Conservation (phyloP, 202 grass and related monocot genomes). For the Carex sylvatica region DNA sequence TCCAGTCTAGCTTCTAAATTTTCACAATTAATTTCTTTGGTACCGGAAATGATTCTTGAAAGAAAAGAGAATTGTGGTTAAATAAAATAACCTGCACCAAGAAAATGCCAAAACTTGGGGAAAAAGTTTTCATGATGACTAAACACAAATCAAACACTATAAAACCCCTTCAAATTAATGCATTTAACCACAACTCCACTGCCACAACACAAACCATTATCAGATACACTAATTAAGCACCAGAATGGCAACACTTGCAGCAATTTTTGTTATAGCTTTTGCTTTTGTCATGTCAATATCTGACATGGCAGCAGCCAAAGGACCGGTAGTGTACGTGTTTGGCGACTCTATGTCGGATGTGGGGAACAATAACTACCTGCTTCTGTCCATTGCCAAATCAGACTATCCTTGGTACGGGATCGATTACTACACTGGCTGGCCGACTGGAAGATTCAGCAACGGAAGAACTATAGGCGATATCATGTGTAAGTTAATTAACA, state of each 20-base stretch:
- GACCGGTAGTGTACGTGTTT: constrained; percentile 68
- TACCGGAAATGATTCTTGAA: constrained; percentile 16
- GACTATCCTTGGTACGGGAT: constrained; percentile 89
- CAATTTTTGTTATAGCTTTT: constrained; percentile 19
- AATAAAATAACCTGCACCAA: not conserved
- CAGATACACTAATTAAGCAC: not conserved
- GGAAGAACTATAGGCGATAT: constrained; percentile 82
- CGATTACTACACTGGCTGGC: constrained; percentile 48
- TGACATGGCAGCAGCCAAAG: not conserved
- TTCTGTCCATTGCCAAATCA: constrained; percentile 64
- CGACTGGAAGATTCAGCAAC: constrained; percentile 90
- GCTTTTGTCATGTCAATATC: constrained; percentile 18
- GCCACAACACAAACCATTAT: not conserved
- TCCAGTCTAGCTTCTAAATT: constrained; percentile 9
- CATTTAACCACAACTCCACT: constrained; percentile 23
- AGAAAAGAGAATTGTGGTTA: constrained; percentile 19
- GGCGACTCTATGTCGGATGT: constrained; percentile 93
- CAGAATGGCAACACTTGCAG: constrained; percentile 39
- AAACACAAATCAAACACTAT: constrained; percentile 44
- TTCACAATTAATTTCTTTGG: not conserved
- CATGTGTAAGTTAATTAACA: constrained; percentile 50
- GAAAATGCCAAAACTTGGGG: constrained; percentile 50
- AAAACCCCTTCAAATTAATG: constrained; percentile 23
- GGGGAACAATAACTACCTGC: constrained; percentile 88
- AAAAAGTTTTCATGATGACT: constrained; percentile 25